phyloP scores from a whole-genome alignment of 106 monocot species.

The Amphibolis antarctica region DNA sequence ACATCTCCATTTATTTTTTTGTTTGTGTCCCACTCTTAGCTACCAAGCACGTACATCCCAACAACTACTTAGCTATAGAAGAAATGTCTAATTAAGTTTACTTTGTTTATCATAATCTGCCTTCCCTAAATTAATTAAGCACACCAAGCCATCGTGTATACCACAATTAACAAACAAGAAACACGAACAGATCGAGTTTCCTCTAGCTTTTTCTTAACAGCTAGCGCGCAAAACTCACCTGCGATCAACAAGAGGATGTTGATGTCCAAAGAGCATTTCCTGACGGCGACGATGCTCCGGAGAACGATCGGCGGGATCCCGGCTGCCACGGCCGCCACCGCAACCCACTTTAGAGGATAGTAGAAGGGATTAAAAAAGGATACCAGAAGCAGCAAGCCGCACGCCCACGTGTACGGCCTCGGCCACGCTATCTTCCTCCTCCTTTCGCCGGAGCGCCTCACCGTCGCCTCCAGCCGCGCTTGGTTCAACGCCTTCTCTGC shows the following conservation, averaged over 20 bases:
- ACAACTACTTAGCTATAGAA: no score
- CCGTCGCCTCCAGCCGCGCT: slow-evolving; percentile 69
- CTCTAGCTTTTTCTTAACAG: no score
- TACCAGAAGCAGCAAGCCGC: slow-evolving; percentile 32
- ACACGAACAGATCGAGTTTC: no score
- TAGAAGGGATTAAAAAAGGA: slow-evolving; percentile 40
- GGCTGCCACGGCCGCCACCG: slow-evolving; percentile 27
- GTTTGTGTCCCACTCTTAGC: no score
- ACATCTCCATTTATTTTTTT: no score
- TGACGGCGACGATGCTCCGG: slow-evolving; percentile 38
- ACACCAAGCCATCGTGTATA: no score
- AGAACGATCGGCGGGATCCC: slow-evolving; percentile 39
- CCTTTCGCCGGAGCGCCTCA: slow-evolving; percentile 35
- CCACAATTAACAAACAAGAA: no score
- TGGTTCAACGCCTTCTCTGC: slow-evolving; percentile 72
- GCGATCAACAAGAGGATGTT: slow-evolving; percentile 70
- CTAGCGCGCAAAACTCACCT: slow-evolving; percentile 17
- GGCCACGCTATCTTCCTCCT: not conserved
- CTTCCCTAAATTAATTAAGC: no score
- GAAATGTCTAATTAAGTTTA: no score
- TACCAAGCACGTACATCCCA: no score
- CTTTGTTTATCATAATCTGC: no score
- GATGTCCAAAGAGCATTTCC: slow-evolving; percentile 49
- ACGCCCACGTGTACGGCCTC: slow-evolving; percentile 36
- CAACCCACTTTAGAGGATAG: slow-evolving; percentile 48